phyloP scores from a whole-genome alignment of 1,284 basidiomycete genomes.

The Lentinus polychrous region DNA sequence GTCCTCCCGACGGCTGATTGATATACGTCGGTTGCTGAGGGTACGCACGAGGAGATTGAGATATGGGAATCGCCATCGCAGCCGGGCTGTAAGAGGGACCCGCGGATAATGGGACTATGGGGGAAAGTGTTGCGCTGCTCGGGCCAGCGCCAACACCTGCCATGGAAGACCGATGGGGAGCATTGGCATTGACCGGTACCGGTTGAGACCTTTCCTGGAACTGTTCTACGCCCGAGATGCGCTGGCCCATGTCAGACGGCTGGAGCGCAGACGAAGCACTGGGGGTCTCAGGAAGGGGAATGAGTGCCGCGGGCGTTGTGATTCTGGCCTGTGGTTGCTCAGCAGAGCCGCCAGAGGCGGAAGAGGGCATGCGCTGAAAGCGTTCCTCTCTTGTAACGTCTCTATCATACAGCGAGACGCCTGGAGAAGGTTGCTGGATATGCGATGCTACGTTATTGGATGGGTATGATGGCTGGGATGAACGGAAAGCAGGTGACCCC shows the following conservation, averaged over 20 bases:
- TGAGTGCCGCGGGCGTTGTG: no score
- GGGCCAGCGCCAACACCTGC: conserved; percentile 32
- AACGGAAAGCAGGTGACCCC: neutral
- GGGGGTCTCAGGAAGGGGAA: neutral
- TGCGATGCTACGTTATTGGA: neutral
- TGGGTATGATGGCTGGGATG: neutral
- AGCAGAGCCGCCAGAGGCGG: conserved; percentile 4
- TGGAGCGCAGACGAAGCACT: conserved; percentile 10
- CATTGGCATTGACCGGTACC: conserved; percentile 28
- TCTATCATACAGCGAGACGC: conserved; percentile 1
- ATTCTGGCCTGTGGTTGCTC: neutral
- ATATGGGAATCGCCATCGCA: conserved; percentile 43
- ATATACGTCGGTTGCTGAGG: conserved; percentile 73
- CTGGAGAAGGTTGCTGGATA: neutral
- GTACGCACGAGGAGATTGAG: conserved; percentile 58
- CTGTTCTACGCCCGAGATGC: conserved; percentile 15
- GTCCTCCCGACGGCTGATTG: conserved; percentile 38
- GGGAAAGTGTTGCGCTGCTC: conserved; percentile 22
- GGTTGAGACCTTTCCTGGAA: conserved; percentile 21
- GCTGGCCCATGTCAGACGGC: conserved; percentile 24
- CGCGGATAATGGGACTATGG: conserved; percentile 46
- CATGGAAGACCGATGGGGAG: conserved; percentile 39
- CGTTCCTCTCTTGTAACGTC: conserved; percentile 5
- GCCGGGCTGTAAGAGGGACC: conserved; percentile 45
- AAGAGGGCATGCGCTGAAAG: conserved; percentile 7